Base-by-base conservation (phyloP, 352 stramenopile genomes). In the Globisporangium emineosum region DNA sequence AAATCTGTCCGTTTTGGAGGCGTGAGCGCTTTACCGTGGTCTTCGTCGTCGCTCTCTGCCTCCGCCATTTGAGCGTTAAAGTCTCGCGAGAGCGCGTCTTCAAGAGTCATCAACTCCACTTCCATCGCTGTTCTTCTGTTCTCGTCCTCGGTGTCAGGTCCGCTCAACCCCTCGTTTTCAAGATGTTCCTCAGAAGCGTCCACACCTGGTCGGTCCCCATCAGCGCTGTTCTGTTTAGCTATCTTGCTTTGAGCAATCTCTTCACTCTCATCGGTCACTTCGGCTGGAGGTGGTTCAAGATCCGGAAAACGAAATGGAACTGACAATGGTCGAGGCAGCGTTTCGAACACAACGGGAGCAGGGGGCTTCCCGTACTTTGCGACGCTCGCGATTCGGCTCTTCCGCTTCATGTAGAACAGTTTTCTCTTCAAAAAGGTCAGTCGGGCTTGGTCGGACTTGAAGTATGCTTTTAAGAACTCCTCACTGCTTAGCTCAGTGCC, bases 1-100 rank as follows among this genome's bases (percentile, higher is more conserved):
- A 91, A 91, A 32, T 91, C 81, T 2, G 81, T 79, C 9, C 80
- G 77, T 61, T 87, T 89, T 3, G 79, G 79, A n/a, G 79, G 43
- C 1, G 62, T 69, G 50, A 91, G 25, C 17, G 57, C 51, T 27
- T 69, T 53, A 23, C 70, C 64, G 52, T 84, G 73, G 12, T 78
- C 65, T 21, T 90, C 83, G 35, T 89, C 81, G 9, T 90, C 83
- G 37, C 76, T 87, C n/a, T 74, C 71, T 53, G 8, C 57, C 53
- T 66, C 69, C 51, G 2, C 29, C 65, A 70, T 54, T 56, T 51
- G 66, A n/a, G 52, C 40, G 19, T 68, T 69, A 9, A 76, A 45
- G 30, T 79, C 64, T 30, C 57, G 54, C 5, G 77, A 83, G 29
- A 83, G 63, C 2, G 57, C 66, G 21, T 83, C 77, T 65, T 86